Percentiles rank a stretch among this genome's conserved stretches.
Conservation (phyloP, 805 yeast genomes). For the Saturnispora diversa region DNA sequence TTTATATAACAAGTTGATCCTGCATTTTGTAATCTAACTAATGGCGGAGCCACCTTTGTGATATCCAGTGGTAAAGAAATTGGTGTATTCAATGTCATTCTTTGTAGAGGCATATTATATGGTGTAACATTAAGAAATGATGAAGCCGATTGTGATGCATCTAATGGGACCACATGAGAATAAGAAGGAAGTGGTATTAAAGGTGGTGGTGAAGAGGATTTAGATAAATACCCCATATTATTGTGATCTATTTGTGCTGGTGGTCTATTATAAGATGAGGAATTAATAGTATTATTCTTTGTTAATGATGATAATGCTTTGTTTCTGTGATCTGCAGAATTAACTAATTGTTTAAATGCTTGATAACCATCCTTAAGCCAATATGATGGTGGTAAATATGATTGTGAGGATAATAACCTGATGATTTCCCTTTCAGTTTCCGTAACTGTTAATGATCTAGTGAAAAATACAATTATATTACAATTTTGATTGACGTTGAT, state of each 20-base stretch:
- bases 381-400: slow-evolving; percentile 6
- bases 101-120: too few relatives aligned
- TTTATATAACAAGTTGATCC: slow-evolving; percentile 75
- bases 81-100: background rate
- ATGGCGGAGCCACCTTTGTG: slow-evolving; percentile 15
- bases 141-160: too few relatives aligned
- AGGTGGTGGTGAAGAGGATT: slow-evolving; percentile 5
- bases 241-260: too few relatives aligned
- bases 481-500: background rate
- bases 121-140: too few relatives aligned
- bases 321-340: slow-evolving; percentile 10
- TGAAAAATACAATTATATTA: slow-evolving; percentile 10
- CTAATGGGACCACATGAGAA: too few relatives aligned
- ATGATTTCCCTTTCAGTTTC: slow-evolving; percentile 7
- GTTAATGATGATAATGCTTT: slow-evolving; percentile 7
- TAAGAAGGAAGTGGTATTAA: slow-evolving; percentile 4
- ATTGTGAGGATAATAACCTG: background rate
- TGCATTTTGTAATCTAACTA: slow-evolving; percentile 45
- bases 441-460: slow-evolving; percentile 7
- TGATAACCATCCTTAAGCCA: slow-evolving; percentile 34
- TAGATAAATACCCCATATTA: too few relatives aligned
- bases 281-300: background rate
- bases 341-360: slow-evolving; percentile 5
- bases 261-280: slow-evolving; percentile 6
- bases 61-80: slow-evolving; percentile 1